These are phyloP conservation scores for Entomortierella chlamydospora DNA, from an alignment of 192 early-diverging fungal species.

Conservation along the genomic window DNA sequence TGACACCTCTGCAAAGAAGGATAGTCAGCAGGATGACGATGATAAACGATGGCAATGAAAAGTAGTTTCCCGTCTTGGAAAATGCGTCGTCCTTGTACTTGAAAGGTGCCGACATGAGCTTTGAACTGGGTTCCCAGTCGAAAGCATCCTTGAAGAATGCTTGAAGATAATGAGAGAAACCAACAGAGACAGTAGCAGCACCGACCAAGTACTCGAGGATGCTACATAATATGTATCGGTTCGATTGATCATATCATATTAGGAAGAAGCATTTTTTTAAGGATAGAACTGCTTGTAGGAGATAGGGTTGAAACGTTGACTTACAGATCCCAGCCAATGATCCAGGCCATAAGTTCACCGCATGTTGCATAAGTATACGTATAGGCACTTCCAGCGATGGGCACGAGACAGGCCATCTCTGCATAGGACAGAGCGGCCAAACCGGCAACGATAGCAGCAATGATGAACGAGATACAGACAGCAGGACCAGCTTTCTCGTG, in stretches of 20 bases:
- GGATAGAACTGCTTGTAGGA: neutral
- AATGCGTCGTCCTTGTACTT: conserved; percentile 57
- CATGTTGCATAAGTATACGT: conserved; percentile 88
- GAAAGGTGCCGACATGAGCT: conserved; percentile 76
- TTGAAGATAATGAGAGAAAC: conserved; percentile 84
- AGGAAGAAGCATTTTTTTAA: no score
- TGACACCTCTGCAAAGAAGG: conserved; percentile 78
- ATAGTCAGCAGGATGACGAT: conserved; percentile 73
- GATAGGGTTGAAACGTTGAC: neutral
- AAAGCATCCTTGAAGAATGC: conserved; percentile 77
- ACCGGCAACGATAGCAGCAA: conserved; percentile 81
- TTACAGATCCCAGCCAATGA: conserved; percentile 90
- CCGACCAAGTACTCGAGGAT: conserved; percentile 90
- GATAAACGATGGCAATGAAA: conserved; percentile 82
- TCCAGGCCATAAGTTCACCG: conserved; percentile 91
- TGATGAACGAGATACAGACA: conserved; percentile 81
- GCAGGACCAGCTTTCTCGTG: conserved; percentile 84
- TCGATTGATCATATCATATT: no score
- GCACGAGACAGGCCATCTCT: conserved; percentile 87
- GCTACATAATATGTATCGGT: no score
- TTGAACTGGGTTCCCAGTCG: conserved; percentile 55
- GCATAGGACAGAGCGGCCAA: conserved; percentile 87
- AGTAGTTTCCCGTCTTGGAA: conserved; percentile 56
- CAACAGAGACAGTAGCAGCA: conserved; percentile 83
- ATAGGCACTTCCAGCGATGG: conserved; percentile 88